These are phyloP conservation scores for Calonectria leucothoes DNA, from an alignment of 2,329 filamentous ascomycete species.

Conservation along the genomic window DNA sequence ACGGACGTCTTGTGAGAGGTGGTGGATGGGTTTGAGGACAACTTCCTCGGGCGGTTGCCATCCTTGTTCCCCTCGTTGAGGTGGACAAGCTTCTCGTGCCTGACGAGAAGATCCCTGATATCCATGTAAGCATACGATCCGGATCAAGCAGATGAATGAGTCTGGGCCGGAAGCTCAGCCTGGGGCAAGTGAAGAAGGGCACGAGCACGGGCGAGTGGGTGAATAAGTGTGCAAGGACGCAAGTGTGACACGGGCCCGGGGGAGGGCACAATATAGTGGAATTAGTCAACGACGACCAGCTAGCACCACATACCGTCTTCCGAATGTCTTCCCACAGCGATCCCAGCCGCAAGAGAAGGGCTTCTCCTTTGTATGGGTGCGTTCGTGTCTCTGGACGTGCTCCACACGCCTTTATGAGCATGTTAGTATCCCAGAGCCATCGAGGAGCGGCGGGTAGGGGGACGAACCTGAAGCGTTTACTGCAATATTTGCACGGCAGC, in stretches of 20 bases:
- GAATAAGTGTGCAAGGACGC: not conserved
- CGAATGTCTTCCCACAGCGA: slow-evolving; percentile 72
- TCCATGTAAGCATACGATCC: slow-evolving; percentile 64
- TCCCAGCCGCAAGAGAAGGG: slow-evolving; percentile 70
- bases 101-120: slow-evolving; percentile 72
- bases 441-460: slow-evolving; percentile 31
- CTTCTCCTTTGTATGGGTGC: slow-evolving; percentile 74
- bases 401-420: slow-evolving; percentile 64
- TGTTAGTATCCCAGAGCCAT: not conserved
- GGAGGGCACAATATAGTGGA: slow-evolving; percentile 33
- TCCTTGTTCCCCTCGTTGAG: slow-evolving; percentile 70
- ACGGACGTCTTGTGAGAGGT: slow-evolving; percentile 58
- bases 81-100: slow-evolving; percentile 74
- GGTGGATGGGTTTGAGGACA: slow-evolving; percentile 59
- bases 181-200: not conserved
- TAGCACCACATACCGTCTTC: slow-evolving; percentile 64
- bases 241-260: slow-evolving; percentile 28
- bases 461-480: slow-evolving; percentile 70
- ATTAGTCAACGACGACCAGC: slow-evolving; percentile 20
- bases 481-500: slow-evolving; percentile 72
- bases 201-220: not conserved
- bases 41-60: slow-evolving; percentile 61
- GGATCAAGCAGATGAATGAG: not conserved
- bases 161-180: not conserved
- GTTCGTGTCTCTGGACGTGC: slow-evolving; percentile 73